Evolutionary conservation across 306 rosid species (phyloP), one percentile per base, ranked within the genome.

Genomic region (Pterocarpus macrocarpus): DNA sequence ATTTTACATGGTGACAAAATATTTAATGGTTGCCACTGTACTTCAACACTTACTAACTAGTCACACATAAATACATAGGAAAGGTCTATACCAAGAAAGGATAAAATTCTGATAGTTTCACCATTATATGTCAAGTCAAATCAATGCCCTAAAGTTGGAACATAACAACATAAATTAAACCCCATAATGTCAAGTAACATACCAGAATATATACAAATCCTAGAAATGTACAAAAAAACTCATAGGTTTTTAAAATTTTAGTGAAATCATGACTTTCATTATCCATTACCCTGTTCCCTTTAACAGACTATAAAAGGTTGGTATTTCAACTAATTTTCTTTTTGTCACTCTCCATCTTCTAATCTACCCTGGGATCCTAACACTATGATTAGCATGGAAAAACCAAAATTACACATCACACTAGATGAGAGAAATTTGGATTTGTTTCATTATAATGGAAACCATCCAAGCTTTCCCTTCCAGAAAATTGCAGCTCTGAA

Each of bases 311-410:
- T n/a, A 17, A 56, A 56, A 62, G 32, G 6, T 2, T 11, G 5
- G 16, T 49, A 49, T 11, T 13, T 35, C 28, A 15, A 8, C 8
- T 13, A n/a, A 50, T 36, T 65, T 39, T 50, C 41, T 8, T 53
- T 38, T 38, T 35, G n/a, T 11, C 38, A 17, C 8, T 6, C 44
- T 64, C 63, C 65, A 38, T 44, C 57, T 50, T 49, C 32, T 33
- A 22, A 79, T 45, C 65, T 70, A 69, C 69, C 69, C 55, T 73
- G 15, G 44, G 63, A 34, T 74, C 53, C 70, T 15, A 67, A 59
- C 28, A 67, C 71, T 30, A n/a, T 5, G 32, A 72, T 74, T 45
- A 57, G 56, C 64, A 44, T 34, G 39, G 15, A 62, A 63, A 71
- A 39, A 12, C 69, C 28, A 73, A 74, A 30, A 55, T 33, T 10